Conservation (phyloP, 352 stramenopile genomes). For the Pythium volutum region DNA sequence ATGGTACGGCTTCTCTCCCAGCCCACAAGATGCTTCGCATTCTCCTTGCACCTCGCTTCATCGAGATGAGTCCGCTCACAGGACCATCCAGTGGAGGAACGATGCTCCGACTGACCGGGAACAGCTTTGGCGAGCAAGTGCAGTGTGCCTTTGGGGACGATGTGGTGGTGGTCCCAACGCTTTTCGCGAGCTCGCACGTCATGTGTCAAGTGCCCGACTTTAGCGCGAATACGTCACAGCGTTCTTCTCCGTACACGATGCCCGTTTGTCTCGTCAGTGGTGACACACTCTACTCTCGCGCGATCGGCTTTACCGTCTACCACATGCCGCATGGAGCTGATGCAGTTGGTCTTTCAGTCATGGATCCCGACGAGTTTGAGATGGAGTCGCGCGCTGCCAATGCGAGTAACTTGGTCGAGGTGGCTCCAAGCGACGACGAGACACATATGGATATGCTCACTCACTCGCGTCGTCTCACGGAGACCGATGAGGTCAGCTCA, state of each 20-base stretch:
- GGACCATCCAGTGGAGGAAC: neutral
- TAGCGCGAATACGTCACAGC: neutral
- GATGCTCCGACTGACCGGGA: neutral
- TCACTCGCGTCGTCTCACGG: neutral
- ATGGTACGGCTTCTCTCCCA: neutral
- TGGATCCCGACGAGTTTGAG: neutral
- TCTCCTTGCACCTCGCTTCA: neutral
- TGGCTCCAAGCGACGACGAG: neutral
- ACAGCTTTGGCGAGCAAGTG: neutral
- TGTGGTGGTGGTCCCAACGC: neutral
- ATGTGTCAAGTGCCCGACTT: neutral
- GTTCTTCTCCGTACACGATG: neutral
- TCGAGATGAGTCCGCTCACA: neutral
- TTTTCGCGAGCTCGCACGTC: neutral
- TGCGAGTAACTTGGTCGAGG: neutral
- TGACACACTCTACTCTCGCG: constrained; percentile 1
- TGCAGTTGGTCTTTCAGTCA: neutral
- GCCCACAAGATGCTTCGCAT: neutral
- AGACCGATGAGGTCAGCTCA: neutral
- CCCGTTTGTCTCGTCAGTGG: constrained; percentile 3
- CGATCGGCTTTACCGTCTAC: neutral
- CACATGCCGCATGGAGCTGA: neutral
- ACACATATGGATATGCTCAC: neutral
- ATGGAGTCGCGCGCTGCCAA: neutral
- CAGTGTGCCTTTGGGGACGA: constrained; percentile 13